A percentile compares a stretch with the other conserved stretches of the same genome.
Conservation (phyloP, 192 early-diverging fungal genomes). For the Neocallimastix lanati region DNA sequence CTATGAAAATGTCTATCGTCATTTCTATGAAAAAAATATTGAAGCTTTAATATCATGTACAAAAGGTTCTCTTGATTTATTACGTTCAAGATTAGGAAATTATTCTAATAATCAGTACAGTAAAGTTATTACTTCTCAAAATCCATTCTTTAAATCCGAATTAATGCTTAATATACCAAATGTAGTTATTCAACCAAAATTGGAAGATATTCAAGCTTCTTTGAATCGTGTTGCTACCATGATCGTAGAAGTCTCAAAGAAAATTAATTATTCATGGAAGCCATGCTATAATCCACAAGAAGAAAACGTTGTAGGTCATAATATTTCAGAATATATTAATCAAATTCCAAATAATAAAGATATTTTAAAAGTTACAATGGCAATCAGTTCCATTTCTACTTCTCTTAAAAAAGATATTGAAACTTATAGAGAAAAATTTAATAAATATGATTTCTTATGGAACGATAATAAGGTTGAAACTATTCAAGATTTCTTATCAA, state of each 20-base stretch:
- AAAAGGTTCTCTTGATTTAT: slow-evolving; percentile 36
- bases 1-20: slow-evolving; percentile 37
- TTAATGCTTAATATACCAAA: slow-evolving; percentile 36
- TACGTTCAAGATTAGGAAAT: slow-evolving; percentile 28
- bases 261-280: slow-evolving; percentile 29
- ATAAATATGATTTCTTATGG: slow-evolving; percentile 47
- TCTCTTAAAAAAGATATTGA: slow-evolving; percentile 48
- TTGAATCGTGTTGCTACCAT: slow-evolving; percentile 31
- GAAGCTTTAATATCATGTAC: slow-evolving; percentile 40
- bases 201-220: slow-evolving; percentile 40
- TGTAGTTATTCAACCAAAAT: slow-evolving; percentile 39
- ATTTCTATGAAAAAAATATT: slow-evolving; percentile 40
- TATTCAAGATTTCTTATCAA: slow-evolving; percentile 30
- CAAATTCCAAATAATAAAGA: slow-evolving; percentile 53
- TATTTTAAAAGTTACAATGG: slow-evolving; percentile 32
- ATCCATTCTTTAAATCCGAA: slow-evolving; percentile 40
- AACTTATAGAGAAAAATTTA: slow-evolving; percentile 34
- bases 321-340: slow-evolving; percentile 31
- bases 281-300: slow-evolving; percentile 20
- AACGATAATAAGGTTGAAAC: slow-evolving; percentile 46
- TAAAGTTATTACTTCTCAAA: slow-evolving; percentile 20
- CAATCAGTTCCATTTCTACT: slow-evolving; percentile 30
- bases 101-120: slow-evolving; percentile 39
- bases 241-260: slow-evolving; percentile 40
- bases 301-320: slow-evolving; percentile 20